Conservation (phyloP, 2,329 filamentous ascomycete genomes). For the Phaeosphaeria sp. region DNA sequence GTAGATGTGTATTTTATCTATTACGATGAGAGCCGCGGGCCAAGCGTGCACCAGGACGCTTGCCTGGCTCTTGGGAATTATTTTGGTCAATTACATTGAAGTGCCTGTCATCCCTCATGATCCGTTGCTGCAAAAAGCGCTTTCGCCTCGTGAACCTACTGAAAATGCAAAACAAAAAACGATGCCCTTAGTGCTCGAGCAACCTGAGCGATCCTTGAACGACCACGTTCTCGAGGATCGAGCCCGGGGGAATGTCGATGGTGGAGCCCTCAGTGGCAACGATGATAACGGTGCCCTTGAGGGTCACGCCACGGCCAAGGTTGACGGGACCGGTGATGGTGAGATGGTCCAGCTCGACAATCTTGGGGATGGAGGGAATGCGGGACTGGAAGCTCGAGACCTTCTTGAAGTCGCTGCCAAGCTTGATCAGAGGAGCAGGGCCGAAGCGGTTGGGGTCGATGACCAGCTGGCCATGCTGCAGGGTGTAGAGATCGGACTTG, state of each 20-base stretch:
- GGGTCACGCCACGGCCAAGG: constrained; percentile 89
- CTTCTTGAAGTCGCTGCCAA: constrained; percentile 99
- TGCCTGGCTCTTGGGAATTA: constrained; percentile 13
- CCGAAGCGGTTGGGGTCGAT: constrained; percentile 97
- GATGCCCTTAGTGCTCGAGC: constrained; percentile 65
- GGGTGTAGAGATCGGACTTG: constrained; percentile 98
- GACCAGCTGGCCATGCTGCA: constrained; percentile 97
- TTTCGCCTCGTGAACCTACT: constrained; percentile 34
- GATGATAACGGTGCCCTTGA: constrained; percentile 99
- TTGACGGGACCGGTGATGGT: constrained; percentile 98
- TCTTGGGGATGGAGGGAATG: constrained; percentile 86
- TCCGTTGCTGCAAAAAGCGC: constrained; percentile 23
- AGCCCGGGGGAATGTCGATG: constrained; percentile 96
- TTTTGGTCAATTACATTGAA: constrained; percentile 28
- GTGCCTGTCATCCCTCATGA: constrained; percentile 28
- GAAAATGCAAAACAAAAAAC: constrained; percentile 20
- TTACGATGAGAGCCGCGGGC: constrained; percentile 29
- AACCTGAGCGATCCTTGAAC: constrained; percentile 92
- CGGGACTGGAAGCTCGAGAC: constrained; percentile 94
- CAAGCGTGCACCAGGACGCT: constrained; percentile 16
- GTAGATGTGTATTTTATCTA: constrained; percentile 30
- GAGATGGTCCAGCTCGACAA: constrained; percentile 90
- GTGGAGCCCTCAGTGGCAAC: constrained; percentile 97
- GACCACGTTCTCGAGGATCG: constrained; percentile 97
- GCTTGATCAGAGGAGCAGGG: constrained; percentile 96